Conservation (phyloP, 1,284 basidiomycete genomes). For the Marasmius tenuissimus region DNA sequence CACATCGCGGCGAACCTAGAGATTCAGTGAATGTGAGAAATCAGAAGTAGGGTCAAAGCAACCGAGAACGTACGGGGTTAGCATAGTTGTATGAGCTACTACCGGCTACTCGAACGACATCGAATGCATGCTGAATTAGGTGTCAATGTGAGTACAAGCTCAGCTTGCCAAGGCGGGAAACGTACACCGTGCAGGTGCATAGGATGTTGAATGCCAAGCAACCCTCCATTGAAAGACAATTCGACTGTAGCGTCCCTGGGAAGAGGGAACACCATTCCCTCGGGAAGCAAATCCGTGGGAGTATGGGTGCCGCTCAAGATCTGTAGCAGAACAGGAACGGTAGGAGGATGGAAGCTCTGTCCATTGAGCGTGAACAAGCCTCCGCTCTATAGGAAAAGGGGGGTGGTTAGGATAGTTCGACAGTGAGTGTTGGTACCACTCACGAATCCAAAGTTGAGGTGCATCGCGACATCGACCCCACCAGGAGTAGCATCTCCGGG, state of each 20-base stretch:
- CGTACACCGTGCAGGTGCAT: slow-evolving; percentile 27
- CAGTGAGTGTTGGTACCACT: slow-evolving; percentile 16
- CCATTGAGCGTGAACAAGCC: slow-evolving; percentile 12
- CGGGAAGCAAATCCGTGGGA: slow-evolving; percentile 22
- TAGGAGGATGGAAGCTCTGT: slow-evolving; percentile 7
- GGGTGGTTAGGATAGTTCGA: slow-evolving; percentile 26
- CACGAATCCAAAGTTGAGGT: slow-evolving; percentile 1
- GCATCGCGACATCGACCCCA: slow-evolving; percentile 27
- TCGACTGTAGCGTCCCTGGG: slow-evolving; percentile 34
- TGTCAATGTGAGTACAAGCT: neutral
- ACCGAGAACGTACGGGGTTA: slow-evolving; percentile 37
- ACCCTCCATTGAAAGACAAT: slow-evolving; percentile 2
- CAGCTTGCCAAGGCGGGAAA: neutral
- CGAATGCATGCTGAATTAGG: slow-evolving; percentile 28
- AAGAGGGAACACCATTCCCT: slow-evolving; percentile 25
- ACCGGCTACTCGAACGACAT: slow-evolving; percentile 31
- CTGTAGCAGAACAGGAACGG: slow-evolving; percentile 20
- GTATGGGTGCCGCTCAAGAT: slow-evolving; percentile 32
- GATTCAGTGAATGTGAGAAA: neutral
- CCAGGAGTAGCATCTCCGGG: slow-evolving; percentile 31
- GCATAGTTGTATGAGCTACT: slow-evolving; percentile 32
- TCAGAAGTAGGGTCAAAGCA: slow-evolving; percentile 15
- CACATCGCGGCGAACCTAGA: slow-evolving; percentile 27
- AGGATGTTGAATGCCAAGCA: slow-evolving; percentile 25
- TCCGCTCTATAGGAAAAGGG: neutral